These are phyloP conservation scores for Debaryomyces udenii DNA, from an alignment of 1,139 yeast species.

Conservation along the genomic window DNA sequence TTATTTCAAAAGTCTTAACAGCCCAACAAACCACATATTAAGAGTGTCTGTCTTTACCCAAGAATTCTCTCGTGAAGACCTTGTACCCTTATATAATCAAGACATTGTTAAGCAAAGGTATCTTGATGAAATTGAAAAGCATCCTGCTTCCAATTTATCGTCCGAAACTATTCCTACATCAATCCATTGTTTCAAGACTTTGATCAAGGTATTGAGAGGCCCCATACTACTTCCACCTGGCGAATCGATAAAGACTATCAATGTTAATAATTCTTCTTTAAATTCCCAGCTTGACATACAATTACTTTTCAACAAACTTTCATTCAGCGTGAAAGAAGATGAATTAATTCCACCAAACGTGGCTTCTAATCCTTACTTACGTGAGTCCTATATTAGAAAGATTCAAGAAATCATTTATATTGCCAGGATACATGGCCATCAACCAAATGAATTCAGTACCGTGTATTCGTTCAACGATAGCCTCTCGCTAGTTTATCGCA, in stretches of 20 bases:
- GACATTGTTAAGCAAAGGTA: slow-evolving; percentile 33
- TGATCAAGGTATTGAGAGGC: slow-evolving; percentile 63
- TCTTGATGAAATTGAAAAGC: slow-evolving; percentile 30
- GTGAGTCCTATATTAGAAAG: slow-evolving; percentile 54
- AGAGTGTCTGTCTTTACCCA: slow-evolving; percentile 35
- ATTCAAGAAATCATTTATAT: slow-evolving; percentile 50
- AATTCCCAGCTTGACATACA: slow-evolving; percentile 58
- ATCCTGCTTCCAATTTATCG: slow-evolving; percentile 29
- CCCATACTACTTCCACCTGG: slow-evolving; percentile 51
- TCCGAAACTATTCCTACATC: slow-evolving; percentile 49
- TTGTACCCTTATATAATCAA: slow-evolving; percentile 30
- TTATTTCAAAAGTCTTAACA: slow-evolving; percentile 32
- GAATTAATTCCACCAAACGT: slow-evolving; percentile 64
- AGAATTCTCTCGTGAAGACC: slow-evolving; percentile 35
- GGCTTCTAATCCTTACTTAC: slow-evolving; percentile 25
- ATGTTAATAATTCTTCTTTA: slow-evolving; percentile 49
- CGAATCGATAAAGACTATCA: slow-evolving; percentile 56
- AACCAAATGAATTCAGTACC: slow-evolving; percentile 37
- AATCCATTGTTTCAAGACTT: slow-evolving; percentile 56
- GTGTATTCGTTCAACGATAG: slow-evolving; percentile 44
- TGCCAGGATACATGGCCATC: slow-evolving; percentile 31
- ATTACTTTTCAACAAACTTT: slow-evolving; percentile 50
- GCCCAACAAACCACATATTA: slow-evolving; percentile 31
- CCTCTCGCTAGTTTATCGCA: slow-evolving; percentile 35
- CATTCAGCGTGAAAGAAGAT: slow-evolving; percentile 43